Evolutionary conservation across 1,284 basidiomycete species (phyloP).

Genomic region (Cystobasidium sp.): DNA sequence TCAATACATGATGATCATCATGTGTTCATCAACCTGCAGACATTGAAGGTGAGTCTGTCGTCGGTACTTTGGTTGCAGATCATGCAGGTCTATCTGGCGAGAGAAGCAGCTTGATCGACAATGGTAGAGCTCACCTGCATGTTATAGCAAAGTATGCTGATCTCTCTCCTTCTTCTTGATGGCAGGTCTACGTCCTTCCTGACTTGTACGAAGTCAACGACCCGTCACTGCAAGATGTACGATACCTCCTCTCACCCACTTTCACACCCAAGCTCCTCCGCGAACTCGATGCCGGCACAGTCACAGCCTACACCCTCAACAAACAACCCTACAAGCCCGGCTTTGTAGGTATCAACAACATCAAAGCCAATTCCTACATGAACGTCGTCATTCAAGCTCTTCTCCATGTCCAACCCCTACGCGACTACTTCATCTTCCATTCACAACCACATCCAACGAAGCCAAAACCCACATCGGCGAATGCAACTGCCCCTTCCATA

Average conservation of each 20-base stretch:
- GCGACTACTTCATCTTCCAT: slow-evolving; percentile 70
- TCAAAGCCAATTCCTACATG: slow-evolving; percentile 95
- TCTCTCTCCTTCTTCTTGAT: not conserved
- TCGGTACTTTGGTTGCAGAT: slow-evolving; percentile 45
- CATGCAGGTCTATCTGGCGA: no score
- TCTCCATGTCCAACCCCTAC: slow-evolving; percentile 84
- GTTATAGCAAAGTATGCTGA: slow-evolving; percentile 11
- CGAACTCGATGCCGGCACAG: slow-evolving; percentile 60
- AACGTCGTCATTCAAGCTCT: slow-evolving; percentile 95
- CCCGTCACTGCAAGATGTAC: slow-evolving; percentile 91
- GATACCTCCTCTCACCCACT: slow-evolving; percentile 82
- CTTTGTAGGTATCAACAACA: slow-evolving; percentile 95
- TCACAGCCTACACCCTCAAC: slow-evolving; percentile 71
- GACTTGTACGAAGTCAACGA: slow-evolving; percentile 96
- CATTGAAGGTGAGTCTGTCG: slow-evolving; percentile 71
- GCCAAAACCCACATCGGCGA: slow-evolving; percentile 21
- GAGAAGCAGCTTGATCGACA: slow-evolving; percentile 12
- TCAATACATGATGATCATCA: slow-evolving; percentile 97
- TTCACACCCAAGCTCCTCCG: slow-evolving; percentile 70
- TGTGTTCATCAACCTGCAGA: slow-evolving; percentile 94
- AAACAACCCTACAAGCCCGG: slow-evolving; percentile 85
- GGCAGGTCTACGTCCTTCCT: slow-evolving; percentile 93
- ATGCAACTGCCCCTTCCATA: slow-evolving; percentile 35
- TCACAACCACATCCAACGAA: slow-evolving; percentile 38
- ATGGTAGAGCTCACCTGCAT: slow-evolving; percentile 17